phyloP scores from a whole-genome alignment of 257 asterid genomes.

The Vinca minor region DNA sequence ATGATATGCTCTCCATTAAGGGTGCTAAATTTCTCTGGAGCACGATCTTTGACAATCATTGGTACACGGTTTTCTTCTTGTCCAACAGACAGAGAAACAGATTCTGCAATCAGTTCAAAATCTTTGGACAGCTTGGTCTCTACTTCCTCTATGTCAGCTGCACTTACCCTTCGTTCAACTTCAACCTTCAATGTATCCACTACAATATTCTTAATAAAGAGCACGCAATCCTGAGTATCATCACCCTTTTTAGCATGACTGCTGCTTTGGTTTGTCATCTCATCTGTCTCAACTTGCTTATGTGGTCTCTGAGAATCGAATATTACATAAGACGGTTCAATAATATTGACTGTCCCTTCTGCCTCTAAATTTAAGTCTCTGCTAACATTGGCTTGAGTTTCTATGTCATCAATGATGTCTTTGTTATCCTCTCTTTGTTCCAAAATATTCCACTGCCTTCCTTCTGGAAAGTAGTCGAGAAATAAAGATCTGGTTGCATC shows the following conservation, averaged over 20 bases:
- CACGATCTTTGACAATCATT: slow-evolving; percentile 20
- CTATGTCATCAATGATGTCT: slow-evolving; percentile 21
- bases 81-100: slow-evolving; percentile 53
- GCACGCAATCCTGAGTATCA: slow-evolving; percentile 24
- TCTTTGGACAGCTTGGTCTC: slow-evolving; percentile 56
- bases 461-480: slow-evolving; percentile 65
- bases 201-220: slow-evolving; percentile 42
- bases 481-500: slow-evolving; percentile 38
- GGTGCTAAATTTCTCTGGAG: slow-evolving; percentile 30
- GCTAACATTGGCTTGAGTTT: slow-evolving; percentile 17
- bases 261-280: slow-evolving; percentile 16
- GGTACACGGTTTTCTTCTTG: slow-evolving; percentile 21
- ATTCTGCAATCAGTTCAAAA: slow-evolving; percentile 59
- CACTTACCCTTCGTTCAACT: slow-evolving; percentile 59
- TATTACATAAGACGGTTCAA: slow-evolving; percentile 65
- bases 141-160: slow-evolving; percentile 46
- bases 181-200: slow-evolving; percentile 61
- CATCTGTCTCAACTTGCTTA: slow-evolving; percentile 29
- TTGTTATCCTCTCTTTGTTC: slow-evolving; percentile 33
- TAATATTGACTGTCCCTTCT: slow-evolving; percentile 26
- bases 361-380: slow-evolving; percentile 18
- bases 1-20: slow-evolving; percentile 54
- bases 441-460: slow-evolving; percentile 66
- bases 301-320: slow-evolving; percentile 40
- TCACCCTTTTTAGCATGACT: slow-evolving; percentile 27